Evolutionary conservation across 2,329 filamentous ascomycete species (phyloP).

Genomic region (Pleoardoris graminearum): DNA sequence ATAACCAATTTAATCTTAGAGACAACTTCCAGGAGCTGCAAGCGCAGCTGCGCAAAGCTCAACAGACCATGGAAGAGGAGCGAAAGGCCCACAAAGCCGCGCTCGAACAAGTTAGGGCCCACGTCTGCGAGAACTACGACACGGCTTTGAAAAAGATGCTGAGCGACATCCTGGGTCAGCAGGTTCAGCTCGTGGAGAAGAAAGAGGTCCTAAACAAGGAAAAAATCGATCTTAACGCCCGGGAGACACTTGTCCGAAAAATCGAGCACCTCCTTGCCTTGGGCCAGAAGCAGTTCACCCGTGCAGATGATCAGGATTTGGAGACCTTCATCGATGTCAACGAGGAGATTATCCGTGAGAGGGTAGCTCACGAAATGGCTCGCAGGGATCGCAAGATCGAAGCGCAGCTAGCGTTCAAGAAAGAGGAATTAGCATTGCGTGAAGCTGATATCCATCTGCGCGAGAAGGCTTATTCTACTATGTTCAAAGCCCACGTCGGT

Average conservation of each 20-base stretch:
- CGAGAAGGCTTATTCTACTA: slow-evolving; percentile 18
- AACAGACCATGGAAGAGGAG: slow-evolving; percentile 19
- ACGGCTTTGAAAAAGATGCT: slow-evolving; percentile 16
- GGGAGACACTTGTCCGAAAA: slow-evolving; percentile 19
- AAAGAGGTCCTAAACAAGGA: slow-evolving; percentile 7
- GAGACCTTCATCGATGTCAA: neutral
- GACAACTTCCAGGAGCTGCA: slow-evolving; percentile 16
- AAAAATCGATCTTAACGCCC: slow-evolving; percentile 15
- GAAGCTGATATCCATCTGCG: slow-evolving; percentile 22
- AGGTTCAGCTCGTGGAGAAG: slow-evolving; percentile 13
- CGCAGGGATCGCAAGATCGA: slow-evolving; percentile 12
- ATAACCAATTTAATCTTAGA: neutral
- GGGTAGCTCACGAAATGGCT: slow-evolving; percentile 3
- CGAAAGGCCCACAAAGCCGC: slow-evolving; percentile 16
- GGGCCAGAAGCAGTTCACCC: slow-evolving; percentile 27
- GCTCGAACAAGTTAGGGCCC: slow-evolving; percentile 11
- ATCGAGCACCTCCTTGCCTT: slow-evolving; percentile 23
- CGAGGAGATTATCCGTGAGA: neutral
- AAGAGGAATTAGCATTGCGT: slow-evolving; percentile 12
- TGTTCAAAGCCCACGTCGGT: slow-evolving; percentile 12
- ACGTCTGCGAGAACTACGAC: slow-evolving; percentile 13
- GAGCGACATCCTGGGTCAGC: slow-evolving; percentile 19
- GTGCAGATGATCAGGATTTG: slow-evolving; percentile 8
- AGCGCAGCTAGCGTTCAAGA: slow-evolving; percentile 7
- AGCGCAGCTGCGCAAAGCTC: slow-evolving; percentile 18